Evolutionary conservation across 306 rosid species (phyloP).

Genomic region (Acacia confusa): DNA sequence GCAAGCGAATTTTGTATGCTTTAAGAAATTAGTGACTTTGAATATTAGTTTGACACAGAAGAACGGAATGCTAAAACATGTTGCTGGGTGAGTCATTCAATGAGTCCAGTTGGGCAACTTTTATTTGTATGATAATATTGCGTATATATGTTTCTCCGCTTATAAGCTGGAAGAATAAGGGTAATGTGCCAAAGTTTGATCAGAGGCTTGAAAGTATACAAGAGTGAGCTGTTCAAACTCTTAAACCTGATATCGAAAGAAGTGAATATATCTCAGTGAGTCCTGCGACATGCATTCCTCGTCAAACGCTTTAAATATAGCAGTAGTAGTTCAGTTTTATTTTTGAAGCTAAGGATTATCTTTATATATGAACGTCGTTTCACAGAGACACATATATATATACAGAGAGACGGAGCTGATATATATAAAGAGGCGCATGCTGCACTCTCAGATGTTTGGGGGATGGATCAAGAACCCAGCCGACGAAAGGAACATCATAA

Average conservation of each 20-base stretch:
- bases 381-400: too few relatives aligned
- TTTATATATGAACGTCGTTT: too few relatives aligned
- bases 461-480: neutral
- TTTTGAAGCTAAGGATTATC: too few relatives aligned
- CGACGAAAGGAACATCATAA: neutral
- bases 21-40: neutral
- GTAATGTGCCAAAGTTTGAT: too few relatives aligned
- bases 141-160: neutral
- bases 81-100: neutral
- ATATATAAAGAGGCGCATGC: neutral
- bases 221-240: too few relatives aligned
- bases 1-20: neutral
- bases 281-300: neutral
- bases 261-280: too few relatives aligned
- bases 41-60: neutral
- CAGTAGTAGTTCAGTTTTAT: too few relatives aligned
- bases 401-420: too few relatives aligned
- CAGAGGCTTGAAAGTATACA: too few relatives aligned
- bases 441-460: neutral
- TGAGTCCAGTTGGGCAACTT: neutral
- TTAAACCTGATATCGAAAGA: too few relatives aligned
- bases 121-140: neutral
- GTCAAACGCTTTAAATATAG: neutral
- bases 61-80: neutral
- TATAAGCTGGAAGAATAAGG: too few relatives aligned